Evolutionary conservation across 345 rosid genomes (phyloP).

Genomic region (Sonneratia caseolaris): DNA sequence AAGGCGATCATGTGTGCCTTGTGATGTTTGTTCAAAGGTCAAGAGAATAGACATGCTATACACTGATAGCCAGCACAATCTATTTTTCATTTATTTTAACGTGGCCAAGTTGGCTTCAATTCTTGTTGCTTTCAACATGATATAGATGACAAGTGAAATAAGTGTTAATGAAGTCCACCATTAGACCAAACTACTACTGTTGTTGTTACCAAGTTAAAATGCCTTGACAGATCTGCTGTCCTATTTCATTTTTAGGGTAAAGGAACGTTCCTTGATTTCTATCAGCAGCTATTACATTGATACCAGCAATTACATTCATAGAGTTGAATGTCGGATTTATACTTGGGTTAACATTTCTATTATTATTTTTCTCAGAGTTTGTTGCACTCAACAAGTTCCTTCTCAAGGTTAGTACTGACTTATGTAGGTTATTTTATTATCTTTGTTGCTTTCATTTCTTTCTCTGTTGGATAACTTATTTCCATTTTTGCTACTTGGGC

Average conservation of each 20-base stretch:
- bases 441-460: too few relatives aligned
- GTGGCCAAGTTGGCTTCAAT: neutral
- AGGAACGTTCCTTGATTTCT: neutral
- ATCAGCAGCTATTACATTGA: neutral
- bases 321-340: neutral
- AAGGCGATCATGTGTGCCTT: neutral
- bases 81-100: neutral
- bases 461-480: neutral
- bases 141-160: neutral
- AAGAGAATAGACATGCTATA: neutral
- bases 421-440: neutral
- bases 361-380: slow-evolving; percentile 31
- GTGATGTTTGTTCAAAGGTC: neutral
- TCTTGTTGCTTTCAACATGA: neutral
- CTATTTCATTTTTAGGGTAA: neutral
- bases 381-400: slow-evolving; percentile 60
- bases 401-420: slow-evolving; percentile 37
- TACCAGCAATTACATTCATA: neutral
- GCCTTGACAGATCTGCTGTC: neutral
- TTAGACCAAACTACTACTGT: neutral
- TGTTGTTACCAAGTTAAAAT: neutral
- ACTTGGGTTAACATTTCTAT: neutral
- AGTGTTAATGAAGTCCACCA: neutral
- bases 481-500: neutral
- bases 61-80: neutral